Evolutionary conservation across 371 early-diverging fungal genomes (phyloP), one percentile per base, ranked within the genome.

Genomic region (Haplosporangium sp.): DNA sequence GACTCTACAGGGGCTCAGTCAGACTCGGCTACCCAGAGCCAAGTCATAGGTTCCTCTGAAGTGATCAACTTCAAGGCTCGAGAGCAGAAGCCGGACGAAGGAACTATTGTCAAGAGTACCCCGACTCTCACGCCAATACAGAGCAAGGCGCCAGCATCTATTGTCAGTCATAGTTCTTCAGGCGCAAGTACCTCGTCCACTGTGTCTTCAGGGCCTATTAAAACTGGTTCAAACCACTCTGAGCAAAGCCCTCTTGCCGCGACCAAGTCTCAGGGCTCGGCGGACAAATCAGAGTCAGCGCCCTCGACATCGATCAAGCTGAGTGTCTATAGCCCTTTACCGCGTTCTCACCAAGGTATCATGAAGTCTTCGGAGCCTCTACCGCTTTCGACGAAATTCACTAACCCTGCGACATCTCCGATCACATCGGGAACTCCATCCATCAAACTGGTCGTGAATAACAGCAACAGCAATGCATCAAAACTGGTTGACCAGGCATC

Each of bases 251-350:
- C 54, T 8, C 14, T 11, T 42, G n/a, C 41, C 36, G 62, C n/a
- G 20, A 12, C 54, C 16, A 54, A 38, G 45, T 8, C 52, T 12
- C 38, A 40, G 18, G 20, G 18, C 5, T 21, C 50, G 5, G 38
- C 13, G 8, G 52, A 41, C 1, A 12, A 14, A 6, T 12, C 61
- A 40, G 9, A 21, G 2, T 8, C 67, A 6, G 18, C 41, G 10
- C 18, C 36, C 6, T 56, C 45, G 13, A 47, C 62, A 7, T 50
- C 68, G 16, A 55, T 62, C 36, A 68, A 62, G 45, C 16, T 68
- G 55, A 68, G 56, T n/a, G 62, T 62, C 6, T 40, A 47, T 21
- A 68, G 61, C 16, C n/a, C 56, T 18, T 37, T 60, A 9, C 14
- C 29, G 4, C 29, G 29, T 1, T 29, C 29, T 29, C 29, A 29